phyloP scores from a whole-genome alignment of 129 eudicot species.

The Saposhnikovia divaricata region DNA sequence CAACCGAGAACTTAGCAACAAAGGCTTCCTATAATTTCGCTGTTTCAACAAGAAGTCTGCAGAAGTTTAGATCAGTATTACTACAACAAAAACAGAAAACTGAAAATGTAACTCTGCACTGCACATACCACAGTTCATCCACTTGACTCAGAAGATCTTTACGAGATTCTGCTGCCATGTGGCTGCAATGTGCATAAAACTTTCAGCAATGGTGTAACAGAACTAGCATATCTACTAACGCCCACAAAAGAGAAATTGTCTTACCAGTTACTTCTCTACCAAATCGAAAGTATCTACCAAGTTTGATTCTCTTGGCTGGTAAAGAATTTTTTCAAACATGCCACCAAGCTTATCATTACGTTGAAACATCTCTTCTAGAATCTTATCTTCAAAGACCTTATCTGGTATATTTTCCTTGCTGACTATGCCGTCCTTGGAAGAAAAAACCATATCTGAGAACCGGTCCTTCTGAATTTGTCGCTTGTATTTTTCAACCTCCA shows the following conservation, averaged over 20 bases:
- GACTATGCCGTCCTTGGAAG: slow-evolving; percentile 26
- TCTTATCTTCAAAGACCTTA: slow-evolving; percentile 33
- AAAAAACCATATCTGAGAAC: slow-evolving; percentile 55
- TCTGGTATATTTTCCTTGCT: slow-evolving; percentile 10
- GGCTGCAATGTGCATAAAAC: background rate
- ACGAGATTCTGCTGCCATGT: background rate
- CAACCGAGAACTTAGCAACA: too few relatives aligned
- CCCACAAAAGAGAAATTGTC: background rate
- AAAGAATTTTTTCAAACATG: slow-evolving; percentile 50
- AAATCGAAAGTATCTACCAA: slow-evolving; percentile 22
- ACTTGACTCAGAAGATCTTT: background rate
- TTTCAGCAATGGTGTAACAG: background rate
- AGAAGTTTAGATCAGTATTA: background rate
- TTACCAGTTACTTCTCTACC: background rate
- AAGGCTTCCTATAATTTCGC: background rate
- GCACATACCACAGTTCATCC: background rate
- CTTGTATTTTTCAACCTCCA: slow-evolving; percentile 47
- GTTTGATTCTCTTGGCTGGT: slow-evolving; percentile 51
- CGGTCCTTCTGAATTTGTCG: slow-evolving; percentile 56
- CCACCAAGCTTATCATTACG: slow-evolving; percentile 26
- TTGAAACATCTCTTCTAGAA: slow-evolving; percentile 47
- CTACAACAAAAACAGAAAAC: background rate
- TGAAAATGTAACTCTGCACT: background rate
- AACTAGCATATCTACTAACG: background rate
- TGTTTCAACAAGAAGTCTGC: background rate